A percentile compares a stretch with the other conserved stretches of the same genome.
Conservation (phyloP, 495 filamentous ascomycete species). For the Immersiella caudata region DNA sequence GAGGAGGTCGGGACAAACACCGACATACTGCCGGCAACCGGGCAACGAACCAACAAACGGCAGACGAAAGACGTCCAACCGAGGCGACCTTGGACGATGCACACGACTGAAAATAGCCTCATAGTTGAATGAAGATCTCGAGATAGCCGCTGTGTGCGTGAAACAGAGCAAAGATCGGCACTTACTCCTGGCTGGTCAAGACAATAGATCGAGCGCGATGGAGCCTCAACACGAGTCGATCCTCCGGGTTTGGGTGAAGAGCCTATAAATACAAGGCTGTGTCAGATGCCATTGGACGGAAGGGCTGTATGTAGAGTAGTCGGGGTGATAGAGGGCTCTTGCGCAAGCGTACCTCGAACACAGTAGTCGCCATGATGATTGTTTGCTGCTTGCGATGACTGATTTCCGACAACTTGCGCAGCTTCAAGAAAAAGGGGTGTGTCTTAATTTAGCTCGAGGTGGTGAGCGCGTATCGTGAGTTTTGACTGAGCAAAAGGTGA, state of each 20-base stretch:
- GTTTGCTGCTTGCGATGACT: constrained; percentile 5
- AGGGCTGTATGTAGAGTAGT: neutral
- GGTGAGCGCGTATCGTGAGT: neutral
- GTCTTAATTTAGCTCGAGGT: neutral
- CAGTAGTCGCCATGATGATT: constrained; percentile 34
- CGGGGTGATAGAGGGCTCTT: neutral
- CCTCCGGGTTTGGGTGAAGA: constrained; percentile 55
- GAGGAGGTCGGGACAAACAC: constrained; percentile 6
- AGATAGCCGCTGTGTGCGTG: neutral
- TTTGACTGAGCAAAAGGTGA: neutral
- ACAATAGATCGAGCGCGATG: constrained; percentile 85
- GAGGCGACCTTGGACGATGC: neutral
- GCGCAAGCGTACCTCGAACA: constrained; percentile 32
- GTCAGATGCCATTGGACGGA: neutral
- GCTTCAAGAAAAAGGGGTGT: neutral
- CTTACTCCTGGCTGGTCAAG: constrained; percentile 73
- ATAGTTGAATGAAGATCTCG: neutral
- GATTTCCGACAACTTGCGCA: neutral
- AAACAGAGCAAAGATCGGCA: constrained; percentile 22
- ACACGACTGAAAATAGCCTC: constrained; percentile 11
- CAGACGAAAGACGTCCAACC: neutral
- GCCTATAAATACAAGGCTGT: constrained; percentile 28
- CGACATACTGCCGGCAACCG: constrained; percentile 21
- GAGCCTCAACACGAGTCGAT: constrained; percentile 64
- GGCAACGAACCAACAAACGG: neutral